Evolutionary conservation across 441 rosid genomes (phyloP), one percentile per base, ranked within the genome.

Genomic region (Erodium chrysanthum): DNA sequence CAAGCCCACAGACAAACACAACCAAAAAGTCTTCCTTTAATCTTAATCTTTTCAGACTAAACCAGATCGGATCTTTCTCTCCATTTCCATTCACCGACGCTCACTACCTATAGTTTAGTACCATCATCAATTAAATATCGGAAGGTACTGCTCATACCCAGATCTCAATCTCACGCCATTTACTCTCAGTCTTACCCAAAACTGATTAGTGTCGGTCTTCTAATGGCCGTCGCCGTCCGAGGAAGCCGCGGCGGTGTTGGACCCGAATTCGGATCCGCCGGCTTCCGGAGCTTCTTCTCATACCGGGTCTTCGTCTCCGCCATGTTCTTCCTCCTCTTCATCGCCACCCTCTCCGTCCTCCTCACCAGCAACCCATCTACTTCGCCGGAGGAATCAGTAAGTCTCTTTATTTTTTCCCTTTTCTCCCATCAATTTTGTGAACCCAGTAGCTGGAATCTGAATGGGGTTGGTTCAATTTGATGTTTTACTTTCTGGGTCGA

Each of bases 301-400:
- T 86, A 86, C 75, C 80, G 97, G 76, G 72, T 89, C 77, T 83
- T 92, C 73, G 79, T 92, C 73, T 92, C 97, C 58, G 95, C 96
- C 80, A 75, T 83, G 83, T 92, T 89, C 79, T 84, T 83, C 46
- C 82, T 92, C 70, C 90, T 92, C 75, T 89, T 92, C 83, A 78
- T 92, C 25, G 95, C 86, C 70, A 86, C 95, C 18, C 78, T 85
- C 88, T 88, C 87, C 71, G 86, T 86, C 70, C 71, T 92, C 71
- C 81, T 89, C 77, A 82, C 89, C 75, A 74, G 74, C 54, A 80
- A 74, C 2, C 88, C 69, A 69, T 75, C 80, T 75, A 66, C 80
- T 68, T 73, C 77, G 64, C 77, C 52, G 61, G 77, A 78, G 20
- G 80, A 81, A 74, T 75, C 83, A 12, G 93, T 86, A 82, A 75